Conservation (phyloP, 495 filamentous ascomycete species). For the Aspergillus steynii region DNA sequence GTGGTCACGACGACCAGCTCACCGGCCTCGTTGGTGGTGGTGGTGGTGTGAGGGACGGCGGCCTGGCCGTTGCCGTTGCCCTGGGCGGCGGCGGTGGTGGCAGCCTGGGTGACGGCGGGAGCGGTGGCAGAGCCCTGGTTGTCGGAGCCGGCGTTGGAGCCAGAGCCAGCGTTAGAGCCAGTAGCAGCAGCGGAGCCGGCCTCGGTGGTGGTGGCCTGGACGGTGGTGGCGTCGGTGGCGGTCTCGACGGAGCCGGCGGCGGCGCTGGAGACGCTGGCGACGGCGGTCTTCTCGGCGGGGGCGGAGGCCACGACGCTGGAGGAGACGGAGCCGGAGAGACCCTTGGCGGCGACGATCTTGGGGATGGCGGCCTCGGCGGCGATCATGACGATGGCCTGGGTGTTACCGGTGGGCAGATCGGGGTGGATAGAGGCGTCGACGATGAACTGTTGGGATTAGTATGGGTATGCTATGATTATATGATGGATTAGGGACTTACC, state of each 20-base stretch:
- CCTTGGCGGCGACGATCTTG: conserved; percentile 24
- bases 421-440: conserved; percentile 34
- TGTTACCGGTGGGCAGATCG: conserved; percentile 38
- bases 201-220: neutral
- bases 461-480: neutral
- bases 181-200: neutral
- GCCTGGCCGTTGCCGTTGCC: neutral
- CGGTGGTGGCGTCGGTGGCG: neutral
- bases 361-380: conserved; percentile 33
- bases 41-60: neutral
- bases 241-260: neutral
- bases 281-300: conserved; percentile 2
- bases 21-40: neutral
- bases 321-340: neutral
- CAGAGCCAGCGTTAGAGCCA: neutral
- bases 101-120: too few relatives aligned
- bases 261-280: neutral
- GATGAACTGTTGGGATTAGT: conserved; percentile 14
- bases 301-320: conserved; percentile 3
- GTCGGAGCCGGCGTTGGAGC: neutral
- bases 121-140: neutral
- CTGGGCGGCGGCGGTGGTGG: neutral
- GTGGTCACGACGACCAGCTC: conserved; percentile 5
- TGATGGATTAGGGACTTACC: conserved; percentile 17
- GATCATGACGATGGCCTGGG: conserved; percentile 37